A percentile compares a stretch with the other conserved stretches of the same genome.
phyloP scores from a whole-genome alignment of 805 yeast genomes.

The Clavispora vitiphila region DNA sequence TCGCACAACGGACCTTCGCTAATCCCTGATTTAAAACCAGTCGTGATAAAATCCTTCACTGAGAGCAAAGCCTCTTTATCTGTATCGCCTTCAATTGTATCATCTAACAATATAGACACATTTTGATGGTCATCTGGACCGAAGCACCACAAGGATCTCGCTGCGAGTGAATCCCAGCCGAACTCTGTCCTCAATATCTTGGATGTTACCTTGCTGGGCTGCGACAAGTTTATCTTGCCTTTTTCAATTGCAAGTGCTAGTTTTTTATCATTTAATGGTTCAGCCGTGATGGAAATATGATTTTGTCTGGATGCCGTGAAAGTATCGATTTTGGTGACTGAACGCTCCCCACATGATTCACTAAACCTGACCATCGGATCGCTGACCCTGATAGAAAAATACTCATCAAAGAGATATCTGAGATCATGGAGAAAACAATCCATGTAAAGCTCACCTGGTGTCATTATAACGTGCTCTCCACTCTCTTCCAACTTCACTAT shows the following conservation, averaged over 20 bases:
- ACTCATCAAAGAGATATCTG: constrained; percentile 52
- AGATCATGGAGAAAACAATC: constrained; percentile 81
- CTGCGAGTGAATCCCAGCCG: constrained; percentile 79
- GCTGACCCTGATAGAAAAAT: constrained; percentile 72
- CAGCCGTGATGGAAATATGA: constrained; percentile 66
- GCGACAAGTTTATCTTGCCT: constrained; percentile 36
- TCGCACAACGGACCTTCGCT: constrained; percentile 92
- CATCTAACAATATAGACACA: constrained; percentile 60
- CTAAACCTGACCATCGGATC: constrained; percentile 77
- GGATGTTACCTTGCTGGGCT: constrained; percentile 42
- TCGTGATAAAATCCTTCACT: constrained; percentile 52
- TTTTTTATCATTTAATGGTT: constrained; percentile 53
- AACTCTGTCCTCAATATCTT: constrained; percentile 52
- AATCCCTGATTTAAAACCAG: constrained; percentile 81
- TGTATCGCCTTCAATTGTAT: constrained; percentile 65
- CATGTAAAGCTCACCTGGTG: constrained; percentile 82
- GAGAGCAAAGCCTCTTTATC: constrained; percentile 45
- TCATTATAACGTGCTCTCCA: constrained; percentile 78
- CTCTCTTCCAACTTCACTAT: constrained; percentile 76
- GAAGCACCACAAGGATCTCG: constrained; percentile 77
- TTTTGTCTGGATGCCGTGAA: constrained; percentile 52
- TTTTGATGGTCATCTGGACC: constrained; percentile 48
- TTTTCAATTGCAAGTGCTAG: constrained; percentile 53
- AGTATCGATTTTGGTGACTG: constrained; percentile 62
- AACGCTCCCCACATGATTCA: constrained; percentile 66